Conservation (phyloP, 2,329 filamentous ascomycete species). For the Claviceps sp. region DNA sequence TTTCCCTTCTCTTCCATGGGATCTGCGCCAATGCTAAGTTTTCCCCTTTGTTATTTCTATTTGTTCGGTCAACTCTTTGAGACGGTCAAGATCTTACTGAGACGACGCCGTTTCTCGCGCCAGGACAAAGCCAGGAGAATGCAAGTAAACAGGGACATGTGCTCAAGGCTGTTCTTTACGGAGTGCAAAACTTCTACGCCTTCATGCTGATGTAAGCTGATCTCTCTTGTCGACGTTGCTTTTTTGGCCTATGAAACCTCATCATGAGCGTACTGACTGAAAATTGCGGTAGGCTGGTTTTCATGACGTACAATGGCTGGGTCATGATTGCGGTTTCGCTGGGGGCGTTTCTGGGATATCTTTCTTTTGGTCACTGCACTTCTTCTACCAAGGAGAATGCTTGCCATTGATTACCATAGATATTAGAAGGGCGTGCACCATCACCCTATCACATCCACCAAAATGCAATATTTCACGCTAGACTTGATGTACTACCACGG, state of each 20-base stretch:
- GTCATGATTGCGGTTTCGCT: slow-evolving; percentile 86
- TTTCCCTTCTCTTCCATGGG: slow-evolving; percentile 1
- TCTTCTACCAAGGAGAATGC: slow-evolving; percentile 73
- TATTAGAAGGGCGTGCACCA: not conserved
- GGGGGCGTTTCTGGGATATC: slow-evolving; percentile 79
- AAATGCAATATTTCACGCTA: not conserved
- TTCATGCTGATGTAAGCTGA: slow-evolving; percentile 92
- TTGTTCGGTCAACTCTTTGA: slow-evolving; percentile 1
- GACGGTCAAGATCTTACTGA: slow-evolving; percentile 41
- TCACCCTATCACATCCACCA: not conserved
- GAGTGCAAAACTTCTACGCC: slow-evolving; percentile 90
- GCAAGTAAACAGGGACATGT: slow-evolving; percentile 58
- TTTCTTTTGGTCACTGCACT: slow-evolving; percentile 61
- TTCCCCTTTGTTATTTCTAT: not conserved
- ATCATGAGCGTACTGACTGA: too few relatives aligned
- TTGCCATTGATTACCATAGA: slow-evolving; percentile 55
- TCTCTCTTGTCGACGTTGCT: not conserved
- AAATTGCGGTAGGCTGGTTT: slow-evolving; percentile 57
- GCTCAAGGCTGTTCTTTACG: slow-evolving; percentile 74
- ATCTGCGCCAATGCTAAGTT: slow-evolving; percentile 19
- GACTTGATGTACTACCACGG: not conserved
- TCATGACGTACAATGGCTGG: slow-evolving; percentile 99
- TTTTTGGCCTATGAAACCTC: not conserved
- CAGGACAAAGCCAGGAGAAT: slow-evolving; percentile 57
- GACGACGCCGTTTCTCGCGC: slow-evolving; percentile 46